Conservation (phyloP, 2,329 filamentous ascomycete genomes). For the Stagonosporopsis tanaceti region DNA sequence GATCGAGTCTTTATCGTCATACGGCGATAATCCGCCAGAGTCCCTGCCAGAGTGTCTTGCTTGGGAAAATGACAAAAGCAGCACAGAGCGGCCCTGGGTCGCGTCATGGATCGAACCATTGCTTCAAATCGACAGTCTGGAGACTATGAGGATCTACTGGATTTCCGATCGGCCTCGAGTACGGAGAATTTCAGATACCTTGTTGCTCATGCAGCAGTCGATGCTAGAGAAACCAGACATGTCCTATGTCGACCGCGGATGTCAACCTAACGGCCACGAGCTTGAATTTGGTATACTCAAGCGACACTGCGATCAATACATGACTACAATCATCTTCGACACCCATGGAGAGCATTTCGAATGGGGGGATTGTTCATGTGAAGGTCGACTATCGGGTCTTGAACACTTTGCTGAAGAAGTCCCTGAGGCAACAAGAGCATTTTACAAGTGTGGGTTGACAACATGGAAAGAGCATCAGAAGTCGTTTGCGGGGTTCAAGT, state of each 20-base stretch:
- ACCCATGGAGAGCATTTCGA: not conserved
- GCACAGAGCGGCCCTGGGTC: constrained; percentile 13
- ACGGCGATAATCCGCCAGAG: constrained; percentile 14
- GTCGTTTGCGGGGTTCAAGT: constrained; percentile 8
- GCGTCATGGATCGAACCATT: constrained; percentile 31
- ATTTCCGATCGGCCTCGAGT: constrained; percentile 24
- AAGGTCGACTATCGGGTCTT: not conserved
- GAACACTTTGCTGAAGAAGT: not conserved
- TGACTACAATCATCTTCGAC: constrained; percentile 1
- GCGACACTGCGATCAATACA: not conserved
- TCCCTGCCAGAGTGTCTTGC: constrained; percentile 20
- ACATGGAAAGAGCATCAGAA: constrained; percentile 15
- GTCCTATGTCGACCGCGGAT: not conserved
- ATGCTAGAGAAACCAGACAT: constrained; percentile 19
- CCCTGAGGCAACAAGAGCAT: not conserved
- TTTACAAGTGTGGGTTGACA: constrained; percentile 9
- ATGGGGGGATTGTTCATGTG: constrained; percentile 12
- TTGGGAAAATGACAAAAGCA: constrained; percentile 23
- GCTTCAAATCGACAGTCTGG: constrained; percentile 23
- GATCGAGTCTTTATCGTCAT: constrained; percentile 24
- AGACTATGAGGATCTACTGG: constrained; percentile 28
- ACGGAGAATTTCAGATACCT: constrained; percentile 24
- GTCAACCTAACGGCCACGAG: not conserved
- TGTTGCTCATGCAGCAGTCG: constrained; percentile 20
- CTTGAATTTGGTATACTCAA: constrained; percentile 11